Evolutionary conservation across 1,284 basidiomycete genomes (phyloP), one percentile per base, ranked within the genome.

Genomic region (Ceratobasidium sp.): DNA sequence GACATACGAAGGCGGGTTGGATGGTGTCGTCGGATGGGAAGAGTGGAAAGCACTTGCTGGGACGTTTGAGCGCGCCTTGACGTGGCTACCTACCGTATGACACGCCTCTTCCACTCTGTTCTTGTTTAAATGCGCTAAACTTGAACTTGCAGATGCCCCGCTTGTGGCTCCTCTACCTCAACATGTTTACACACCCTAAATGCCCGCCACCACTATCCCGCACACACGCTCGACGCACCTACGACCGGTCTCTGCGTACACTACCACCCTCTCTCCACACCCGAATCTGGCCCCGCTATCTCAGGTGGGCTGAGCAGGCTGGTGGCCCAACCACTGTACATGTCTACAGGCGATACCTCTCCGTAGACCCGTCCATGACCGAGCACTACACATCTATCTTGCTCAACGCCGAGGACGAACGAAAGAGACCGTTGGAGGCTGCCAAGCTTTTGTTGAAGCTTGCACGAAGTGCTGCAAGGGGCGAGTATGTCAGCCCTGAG

Each of bases 11-110:
- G 90, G 89, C 21, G 91, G 92, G 4, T 82, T 99, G 65, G 93
- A 99, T 78, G 89, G 92, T 3, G 84, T 93, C 3, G 85, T 97
- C 23, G 97, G 97, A 1, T 97, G 91, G 88, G 89, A 92, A 75
- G 97, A 99, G 81, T 99, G 97, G 97, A 93, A 89, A 78, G 84
- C 89, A 23, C 85, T 99, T 4, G 87, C 97, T 8, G 92, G 94
- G 4, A 88, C 89, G 0, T 97, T 95, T 78, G 97, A 99, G 79
- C 87, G 97, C 74, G 93, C 94, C 71, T 84, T 99, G 41, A 94
- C 93, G 87, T 98, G 95, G 92, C 82, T 98, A 62, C 94, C 95
- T 73, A 92, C 89, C 80, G 94, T 94, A 77, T 76, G 91, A 84
- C n/a, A n/a, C 28, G 71, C 16, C 23, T 32, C 60, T n/a, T 45